Conservation (phyloP, 495 filamentous ascomycete genomes). For the Daldinia loculata region DNA sequence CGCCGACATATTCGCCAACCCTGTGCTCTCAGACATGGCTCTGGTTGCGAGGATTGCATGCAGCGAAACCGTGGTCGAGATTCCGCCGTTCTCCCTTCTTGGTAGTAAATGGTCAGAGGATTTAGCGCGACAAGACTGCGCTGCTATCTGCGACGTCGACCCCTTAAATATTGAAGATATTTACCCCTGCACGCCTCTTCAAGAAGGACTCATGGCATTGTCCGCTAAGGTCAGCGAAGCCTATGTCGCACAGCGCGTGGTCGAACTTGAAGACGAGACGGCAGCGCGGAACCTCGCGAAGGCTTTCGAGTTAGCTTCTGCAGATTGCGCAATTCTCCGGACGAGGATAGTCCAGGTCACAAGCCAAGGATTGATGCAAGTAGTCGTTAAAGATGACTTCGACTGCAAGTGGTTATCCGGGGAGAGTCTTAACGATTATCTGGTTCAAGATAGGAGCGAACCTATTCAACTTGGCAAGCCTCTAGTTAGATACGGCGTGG, state of each 20-base stretch:
- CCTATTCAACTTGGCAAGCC: slow-evolving; percentile 63
- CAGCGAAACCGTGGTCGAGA: slow-evolving; percentile 14
- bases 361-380: slow-evolving; percentile 65
- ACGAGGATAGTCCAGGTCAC: slow-evolving; percentile 66
- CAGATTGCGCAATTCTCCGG: slow-evolving; percentile 63
- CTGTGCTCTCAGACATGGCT: slow-evolving; percentile 52
- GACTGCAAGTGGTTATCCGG: slow-evolving; percentile 57
- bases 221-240: slow-evolving; percentile 65
- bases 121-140: slow-evolving; percentile 40
- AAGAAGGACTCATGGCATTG: slow-evolving; percentile 73
- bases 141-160: slow-evolving; percentile 43
- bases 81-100: slow-evolving; percentile 48
- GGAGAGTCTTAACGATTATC: slow-evolving; percentile 55
- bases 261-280: slow-evolving; percentile 47
- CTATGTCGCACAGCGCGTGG: slow-evolving; percentile 64
- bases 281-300: slow-evolving; percentile 52
- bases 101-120: slow-evolving; percentile 39
- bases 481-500: slow-evolving; percentile 63
- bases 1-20: slow-evolving; percentile 55
- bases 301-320: slow-evolving; percentile 60
- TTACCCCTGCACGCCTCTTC: slow-evolving; percentile 75
- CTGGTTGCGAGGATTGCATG: slow-evolving; percentile 33
- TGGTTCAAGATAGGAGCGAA: slow-evolving; percentile 53
- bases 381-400: slow-evolving; percentile 60
- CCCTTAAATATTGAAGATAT: slow-evolving; percentile 62